Evolutionary conservation across 2,329 filamentous ascomycete species (phyloP).

Genomic region (Cladophialophora carrionii): DNA sequence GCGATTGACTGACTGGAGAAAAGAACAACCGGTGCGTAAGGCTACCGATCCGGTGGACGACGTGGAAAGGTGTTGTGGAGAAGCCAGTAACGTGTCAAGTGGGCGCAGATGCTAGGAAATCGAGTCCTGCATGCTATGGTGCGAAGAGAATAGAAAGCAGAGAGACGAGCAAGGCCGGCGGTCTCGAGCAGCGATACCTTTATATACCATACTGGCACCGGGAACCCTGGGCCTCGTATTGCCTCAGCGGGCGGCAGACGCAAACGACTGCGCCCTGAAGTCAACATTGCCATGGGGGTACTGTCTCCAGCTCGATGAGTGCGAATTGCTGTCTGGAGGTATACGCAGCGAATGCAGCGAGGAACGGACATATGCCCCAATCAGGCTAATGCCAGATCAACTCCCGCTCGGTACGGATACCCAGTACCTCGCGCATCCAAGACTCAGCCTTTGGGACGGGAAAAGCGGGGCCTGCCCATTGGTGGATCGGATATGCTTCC

Average conservation of each 20-base stretch:
- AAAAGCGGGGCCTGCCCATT: too few species aligned
- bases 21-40: not conserved
- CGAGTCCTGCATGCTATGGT: not conserved
- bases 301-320: too few species aligned
- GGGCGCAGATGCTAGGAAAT: not conserved
- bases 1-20: not conserved
- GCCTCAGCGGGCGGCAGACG: not conserved
- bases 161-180: not conserved
- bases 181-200: not conserved
- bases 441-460: too few species aligned
- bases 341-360: too few species aligned
- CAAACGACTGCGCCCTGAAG: too few species aligned
- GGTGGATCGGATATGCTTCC: too few species aligned
- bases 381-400: too few species aligned
- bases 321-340: too few species aligned
- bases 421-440: too few species aligned
- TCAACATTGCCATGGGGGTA: too few species aligned
- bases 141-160: not conserved
- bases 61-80: not conserved
- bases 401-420: too few species aligned
- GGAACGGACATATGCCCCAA: too few species aligned
- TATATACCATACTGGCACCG: not conserved
- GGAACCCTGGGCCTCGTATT: not conserved
- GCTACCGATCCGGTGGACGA: not conserved
- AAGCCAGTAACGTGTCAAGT: not conserved